Evolutionary conservation across 2,329 filamentous ascomycete species (phyloP).

Genomic region (Cladophialophora immunda): DNA sequence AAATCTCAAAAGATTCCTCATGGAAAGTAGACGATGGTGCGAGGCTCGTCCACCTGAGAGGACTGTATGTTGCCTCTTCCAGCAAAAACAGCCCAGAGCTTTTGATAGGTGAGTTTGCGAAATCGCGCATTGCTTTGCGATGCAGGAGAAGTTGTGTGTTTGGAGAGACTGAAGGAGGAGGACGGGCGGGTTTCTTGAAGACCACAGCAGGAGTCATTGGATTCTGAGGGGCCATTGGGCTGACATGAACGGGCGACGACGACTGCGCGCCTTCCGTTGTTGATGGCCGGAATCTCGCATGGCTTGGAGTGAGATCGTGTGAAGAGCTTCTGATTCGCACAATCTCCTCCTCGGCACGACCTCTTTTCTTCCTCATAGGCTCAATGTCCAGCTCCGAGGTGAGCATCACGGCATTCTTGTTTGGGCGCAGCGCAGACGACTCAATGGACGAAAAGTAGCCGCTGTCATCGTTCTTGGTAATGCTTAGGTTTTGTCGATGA

Average conservation of each 20-base stretch:
- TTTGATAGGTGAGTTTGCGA: constrained; percentile 79
- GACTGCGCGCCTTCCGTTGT: constrained; percentile 30
- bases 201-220: constrained; percentile 49
- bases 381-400: constrained; percentile 74
- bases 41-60: constrained; percentile 61
- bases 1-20: constrained; percentile 65
- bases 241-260: constrained; percentile 38
- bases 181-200: constrained; percentile 75
- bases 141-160: constrained; percentile 92
- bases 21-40: constrained; percentile 49
- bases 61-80: constrained; percentile 54
- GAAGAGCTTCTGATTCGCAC: constrained; percentile 90
- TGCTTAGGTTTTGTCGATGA: constrained; percentile 74
- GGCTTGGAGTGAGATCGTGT: constrained; percentile 81
- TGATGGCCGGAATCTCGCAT: constrained; percentile 60
- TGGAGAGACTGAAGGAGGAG: constrained; percentile 83
- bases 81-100: constrained; percentile 52
- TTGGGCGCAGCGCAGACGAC: constrained; percentile 82
- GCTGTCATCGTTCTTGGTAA: constrained; percentile 85
- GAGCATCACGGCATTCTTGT: constrained; percentile 69
- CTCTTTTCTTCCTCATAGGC: constrained; percentile 77
- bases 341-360: constrained; percentile 95
- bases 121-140: constrained; percentile 79
- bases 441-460: constrained; percentile 97
- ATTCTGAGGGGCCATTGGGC: constrained; percentile 22